Evolutionary conservation across 495 filamentous ascomycete genomes (phyloP), one percentile per base, ranked within the genome.

Genomic region (Penicillium desertorum): DNA sequence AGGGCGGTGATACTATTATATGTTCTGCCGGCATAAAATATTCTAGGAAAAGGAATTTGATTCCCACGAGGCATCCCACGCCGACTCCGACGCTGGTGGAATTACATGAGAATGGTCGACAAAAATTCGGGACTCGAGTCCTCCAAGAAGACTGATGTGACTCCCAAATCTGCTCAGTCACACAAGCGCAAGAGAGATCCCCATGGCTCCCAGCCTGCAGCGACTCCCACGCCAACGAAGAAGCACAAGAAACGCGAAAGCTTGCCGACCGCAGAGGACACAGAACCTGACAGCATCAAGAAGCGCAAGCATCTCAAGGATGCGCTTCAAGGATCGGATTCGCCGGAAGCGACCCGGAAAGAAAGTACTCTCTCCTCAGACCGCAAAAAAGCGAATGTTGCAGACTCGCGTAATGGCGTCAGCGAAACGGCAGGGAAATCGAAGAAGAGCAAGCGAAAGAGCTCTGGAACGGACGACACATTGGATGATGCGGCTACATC

Each of bases 161-260:
- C 63, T 6, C 62, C 67, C 5, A 63, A 62, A 30, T 62, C 52
- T 2, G 58, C 66, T 50, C 70, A 69, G 52, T 61, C 68, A 11
- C 66, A 73, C 39, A 78, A 76, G 57, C 65, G 73, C 43, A 78
- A 78, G 68, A 66, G 73, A 64, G 72, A 71, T 20, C 36, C 57
- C 32, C 70, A 75, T 63, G 62, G 37, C 54, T 29, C 66, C 54
- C 62, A 60, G 59, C 19, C 59, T 59, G 55, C 64, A 25, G 59
- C 65, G 45, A 75, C 70, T 20, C 63, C 75, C 36, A 72, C 70
- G 0, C 68, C 70, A 32, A 65, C 70, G 23, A 76, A 75, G 59
- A 75, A 76, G 52, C 60, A 68, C 23, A 78, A 71, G 63, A 73
- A 73, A 52, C 63, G 59, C 47, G 56, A 71, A 34, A 67, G 62